These are phyloP conservation scores for Cutaneotrichosporon cavernicola DNA, from an alignment of 1,284 basidiomycete genomes.

Conservation along the genomic window DNA sequence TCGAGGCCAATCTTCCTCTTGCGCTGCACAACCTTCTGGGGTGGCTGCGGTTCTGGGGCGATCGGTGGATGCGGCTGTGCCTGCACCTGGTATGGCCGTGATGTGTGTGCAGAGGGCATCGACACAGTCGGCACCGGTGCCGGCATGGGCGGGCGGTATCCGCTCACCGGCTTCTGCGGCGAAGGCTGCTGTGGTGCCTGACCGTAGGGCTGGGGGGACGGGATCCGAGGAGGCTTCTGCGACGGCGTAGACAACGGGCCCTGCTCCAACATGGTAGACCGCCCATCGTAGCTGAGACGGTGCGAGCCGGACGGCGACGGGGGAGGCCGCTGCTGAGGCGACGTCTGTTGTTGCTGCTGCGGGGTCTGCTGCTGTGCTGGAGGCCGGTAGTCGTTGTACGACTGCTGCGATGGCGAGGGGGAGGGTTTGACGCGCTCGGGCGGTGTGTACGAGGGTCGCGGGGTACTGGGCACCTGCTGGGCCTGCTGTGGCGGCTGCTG, in stretches of 20 bases:
- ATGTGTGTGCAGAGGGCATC: slow-evolving; percentile 18
- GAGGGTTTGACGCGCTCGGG: slow-evolving; percentile 9
- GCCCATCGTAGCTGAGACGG: slow-evolving; percentile 19
- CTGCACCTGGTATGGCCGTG: slow-evolving; percentile 14
- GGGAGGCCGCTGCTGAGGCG: slow-evolving; percentile 20
- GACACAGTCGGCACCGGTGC: slow-evolving; percentile 1
- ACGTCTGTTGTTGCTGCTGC: slow-evolving; percentile 21
- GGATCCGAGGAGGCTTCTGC: slow-evolving; percentile 50
- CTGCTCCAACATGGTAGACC: slow-evolving; percentile 6
- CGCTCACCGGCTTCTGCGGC: slow-evolving; percentile 24
- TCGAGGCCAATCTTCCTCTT: slow-evolving; percentile 91
- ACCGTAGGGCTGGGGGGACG: slow-evolving; percentile 10
- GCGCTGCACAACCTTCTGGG: slow-evolving; percentile 28
- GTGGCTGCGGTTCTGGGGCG: slow-evolving; percentile 7
- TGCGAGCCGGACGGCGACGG: slow-evolving; percentile 39
- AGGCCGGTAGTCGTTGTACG: slow-evolving; percentile 22
- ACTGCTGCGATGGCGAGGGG: slow-evolving; percentile 46
- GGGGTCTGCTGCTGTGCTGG: slow-evolving; percentile 18
- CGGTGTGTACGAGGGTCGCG: slow-evolving; percentile 5
- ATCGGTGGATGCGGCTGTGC: slow-evolving; percentile 15
- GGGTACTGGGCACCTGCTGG: slow-evolving; percentile 25
- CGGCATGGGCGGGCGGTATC: slow-evolving; percentile 18
- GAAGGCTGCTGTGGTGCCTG: slow-evolving; percentile 7
- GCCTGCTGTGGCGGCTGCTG: slow-evolving; percentile 25
- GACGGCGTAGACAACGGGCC: slow-evolving; percentile 11